Percentiles rank a stretch among this genome's conserved stretches.
Evolutionary conservation across 2,329 filamentous ascomycete genomes (phyloP).

Genomic region (Calonectria pseudoturangicola): DNA sequence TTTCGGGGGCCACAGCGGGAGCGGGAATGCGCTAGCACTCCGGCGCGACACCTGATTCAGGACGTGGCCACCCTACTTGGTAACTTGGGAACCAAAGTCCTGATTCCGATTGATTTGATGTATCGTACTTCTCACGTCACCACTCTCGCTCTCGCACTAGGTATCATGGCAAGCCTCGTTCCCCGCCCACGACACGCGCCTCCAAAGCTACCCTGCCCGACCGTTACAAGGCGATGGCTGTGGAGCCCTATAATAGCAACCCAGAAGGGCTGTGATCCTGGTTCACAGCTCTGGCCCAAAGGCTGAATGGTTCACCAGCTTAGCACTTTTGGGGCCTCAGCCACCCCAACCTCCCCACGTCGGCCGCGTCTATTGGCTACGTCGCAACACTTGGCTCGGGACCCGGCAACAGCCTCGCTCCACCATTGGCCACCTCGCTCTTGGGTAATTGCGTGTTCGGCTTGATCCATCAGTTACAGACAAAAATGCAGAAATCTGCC

Average conservation of each 20-base stretch:
- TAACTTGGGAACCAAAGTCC: background rate
- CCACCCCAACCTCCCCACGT: constrained; percentile 27
- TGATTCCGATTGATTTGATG: constrained; percentile 18
- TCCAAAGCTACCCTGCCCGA: background rate
- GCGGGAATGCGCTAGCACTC: constrained; percentile 22
- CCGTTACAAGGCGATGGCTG: constrained; percentile 17
- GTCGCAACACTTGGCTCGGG: constrained; percentile 35
- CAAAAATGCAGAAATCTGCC: constrained; percentile 25
- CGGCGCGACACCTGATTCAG: constrained; percentile 19
- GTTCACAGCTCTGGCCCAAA: constrained; percentile 1
- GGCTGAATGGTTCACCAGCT: constrained; percentile 10
- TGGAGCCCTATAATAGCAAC: constrained; percentile 24
- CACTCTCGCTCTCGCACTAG: background rate
- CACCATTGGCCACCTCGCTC: constrained; percentile 14
- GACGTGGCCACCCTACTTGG: background rate
- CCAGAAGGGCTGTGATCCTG: constrained; percentile 16
- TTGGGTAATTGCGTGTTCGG: constrained; percentile 10
- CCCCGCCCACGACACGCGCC: background rate
- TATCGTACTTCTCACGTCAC: background rate
- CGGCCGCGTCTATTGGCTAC: background rate
- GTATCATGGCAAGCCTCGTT: background rate
- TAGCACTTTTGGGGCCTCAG: background rate
- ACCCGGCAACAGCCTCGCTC: constrained; percentile 20
- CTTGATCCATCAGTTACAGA: background rate
- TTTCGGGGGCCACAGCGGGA: constrained; percentile 28